These are phyloP conservation scores for Coemansia aciculifera DNA, from an alignment of 192 early-diverging fungal species.

Conservation along the genomic window DNA sequence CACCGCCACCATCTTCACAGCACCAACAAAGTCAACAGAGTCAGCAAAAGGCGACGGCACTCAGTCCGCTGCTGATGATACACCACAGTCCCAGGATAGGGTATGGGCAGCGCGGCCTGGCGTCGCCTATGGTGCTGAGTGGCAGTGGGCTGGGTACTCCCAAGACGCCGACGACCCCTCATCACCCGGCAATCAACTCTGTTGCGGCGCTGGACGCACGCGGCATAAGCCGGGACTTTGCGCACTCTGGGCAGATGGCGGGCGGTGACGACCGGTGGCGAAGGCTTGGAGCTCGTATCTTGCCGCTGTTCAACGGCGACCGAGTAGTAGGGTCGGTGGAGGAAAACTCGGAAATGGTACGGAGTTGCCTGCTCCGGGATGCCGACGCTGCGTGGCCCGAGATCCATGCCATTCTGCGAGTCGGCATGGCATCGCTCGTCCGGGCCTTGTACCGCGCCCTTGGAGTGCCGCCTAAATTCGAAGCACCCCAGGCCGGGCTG, in stretches of 20 bases:
- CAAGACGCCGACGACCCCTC: constrained; percentile 8
- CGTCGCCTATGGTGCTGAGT: not conserved
- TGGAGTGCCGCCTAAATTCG: constrained; percentile 35
- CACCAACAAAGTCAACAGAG: not conserved
- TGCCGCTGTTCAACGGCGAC: constrained; percentile 88
- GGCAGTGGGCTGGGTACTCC: not conserved
- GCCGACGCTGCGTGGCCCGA: constrained; percentile 36
- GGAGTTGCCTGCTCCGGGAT: constrained; percentile 30
- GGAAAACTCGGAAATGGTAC: constrained; percentile 77
- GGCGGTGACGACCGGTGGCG: constrained; percentile 70
- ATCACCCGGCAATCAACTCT: constrained; percentile 3
- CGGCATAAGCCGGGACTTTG: constrained; percentile 12
- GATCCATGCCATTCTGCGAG: constrained; percentile 32
- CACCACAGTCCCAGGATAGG: constrained; percentile 8
- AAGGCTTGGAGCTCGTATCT: constrained; percentile 65
- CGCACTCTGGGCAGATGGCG: constrained; percentile 1
- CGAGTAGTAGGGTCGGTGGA: constrained; percentile 79
- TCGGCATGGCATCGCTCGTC: constrained; percentile 48
- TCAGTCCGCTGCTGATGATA: constrained; percentile 1
- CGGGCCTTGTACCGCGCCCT: constrained; percentile 27
- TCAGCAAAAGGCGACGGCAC: constrained; percentile 1
- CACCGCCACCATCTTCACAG: not conserved
- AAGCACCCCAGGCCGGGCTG: not conserved
- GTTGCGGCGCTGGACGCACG: constrained; percentile 55
- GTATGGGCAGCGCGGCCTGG: constrained; percentile 1